These are phyloP conservation scores for Elsinoe necatrix DNA, from an alignment of 2,329 filamentous ascomycete species.

Conservation along the genomic window DNA sequence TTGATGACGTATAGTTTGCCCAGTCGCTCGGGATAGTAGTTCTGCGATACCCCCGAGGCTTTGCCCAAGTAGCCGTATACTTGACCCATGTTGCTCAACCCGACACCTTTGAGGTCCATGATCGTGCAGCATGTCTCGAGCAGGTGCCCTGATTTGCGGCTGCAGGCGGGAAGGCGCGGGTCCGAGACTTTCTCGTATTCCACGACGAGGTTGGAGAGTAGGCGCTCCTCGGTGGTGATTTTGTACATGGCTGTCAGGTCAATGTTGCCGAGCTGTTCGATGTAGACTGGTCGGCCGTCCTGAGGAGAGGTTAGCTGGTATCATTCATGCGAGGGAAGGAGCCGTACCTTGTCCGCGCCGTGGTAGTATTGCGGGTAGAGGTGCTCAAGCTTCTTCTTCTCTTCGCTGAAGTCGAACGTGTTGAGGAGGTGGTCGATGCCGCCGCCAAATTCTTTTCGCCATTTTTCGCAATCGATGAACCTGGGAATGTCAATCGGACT, in stretches of 20 bases:
- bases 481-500: conserved; percentile 42
- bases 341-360: conserved; percentile 70
- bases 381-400: conserved; percentile 74
- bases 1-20: conserved; percentile 98
- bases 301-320: conserved; percentile 31
- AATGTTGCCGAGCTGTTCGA: conserved; percentile 90
- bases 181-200: conserved; percentile 97
- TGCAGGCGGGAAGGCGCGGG: conserved; percentile 88
- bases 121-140: conserved; percentile 98
- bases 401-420: conserved; percentile 69
- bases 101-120: conserved; percentile 95
- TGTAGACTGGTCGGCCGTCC: conserved; percentile 96
- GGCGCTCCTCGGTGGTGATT: conserved; percentile 85
- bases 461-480: conserved; percentile 85
- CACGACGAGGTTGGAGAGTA: conserved; percentile 91
- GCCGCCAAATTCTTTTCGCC: conserved; percentile 72
- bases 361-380: conserved; percentile 99
- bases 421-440: conserved; percentile 69
- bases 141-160: conserved; percentile 77
- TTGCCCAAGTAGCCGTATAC: conserved; percentile 83
- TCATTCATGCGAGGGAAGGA: not conserved
- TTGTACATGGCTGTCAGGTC: conserved; percentile 84
- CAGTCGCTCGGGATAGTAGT: conserved; percentile 97
- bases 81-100: conserved; percentile 66
- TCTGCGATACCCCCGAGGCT: conserved; percentile 85